Conservation (phyloP, 305 asterid species). For the Solanum hybrid region DNA sequence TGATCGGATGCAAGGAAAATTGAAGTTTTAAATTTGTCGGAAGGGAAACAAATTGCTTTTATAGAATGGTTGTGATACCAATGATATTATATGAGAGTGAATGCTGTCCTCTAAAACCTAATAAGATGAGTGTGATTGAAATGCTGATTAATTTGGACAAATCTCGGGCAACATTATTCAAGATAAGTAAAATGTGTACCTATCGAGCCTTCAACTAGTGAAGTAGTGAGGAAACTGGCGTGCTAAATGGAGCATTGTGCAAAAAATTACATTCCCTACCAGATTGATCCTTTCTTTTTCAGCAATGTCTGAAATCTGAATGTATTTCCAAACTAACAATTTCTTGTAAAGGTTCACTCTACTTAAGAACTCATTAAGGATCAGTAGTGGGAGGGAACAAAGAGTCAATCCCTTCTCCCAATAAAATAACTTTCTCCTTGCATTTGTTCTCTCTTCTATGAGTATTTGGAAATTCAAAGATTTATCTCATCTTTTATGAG, state of each 20-base stretch:
- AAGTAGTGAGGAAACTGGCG: not conserved
- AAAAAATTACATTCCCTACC: not conserved
- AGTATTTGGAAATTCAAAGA: not conserved
- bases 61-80: not conserved
- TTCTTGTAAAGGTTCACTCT: not conserved
- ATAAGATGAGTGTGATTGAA: not conserved
- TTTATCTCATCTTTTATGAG: not conserved
- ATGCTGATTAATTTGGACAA: not conserved
- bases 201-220: not conserved
- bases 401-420: not conserved
- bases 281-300: not conserved
- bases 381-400: not conserved
- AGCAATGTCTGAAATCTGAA: not conserved
- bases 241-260: constrained; percentile 5
- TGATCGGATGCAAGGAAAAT: not conserved
- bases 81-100: not conserved
- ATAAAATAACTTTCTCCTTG: not conserved
- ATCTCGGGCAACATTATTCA: not conserved
- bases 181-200: not conserved
- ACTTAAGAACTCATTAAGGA: not conserved
- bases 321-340: not conserved
- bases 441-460: not conserved
- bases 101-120: not conserved
- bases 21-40: not conserved
- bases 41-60: not conserved